Conservation (phyloP, 75 land plant genomes). For the Gnetum montanum region DNA sequence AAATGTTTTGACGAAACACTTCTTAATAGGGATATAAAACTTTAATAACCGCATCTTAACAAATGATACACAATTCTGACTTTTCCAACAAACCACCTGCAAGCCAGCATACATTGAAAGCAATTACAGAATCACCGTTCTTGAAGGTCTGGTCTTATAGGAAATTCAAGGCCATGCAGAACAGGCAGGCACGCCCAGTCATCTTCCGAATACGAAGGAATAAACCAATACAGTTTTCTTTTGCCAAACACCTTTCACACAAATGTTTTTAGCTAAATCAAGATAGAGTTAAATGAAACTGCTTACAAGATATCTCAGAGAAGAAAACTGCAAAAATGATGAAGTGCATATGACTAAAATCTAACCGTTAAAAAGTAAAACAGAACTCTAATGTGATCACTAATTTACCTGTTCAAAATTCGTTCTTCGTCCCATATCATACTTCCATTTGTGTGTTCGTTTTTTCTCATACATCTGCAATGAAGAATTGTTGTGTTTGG, state of each 20-base stretch:
- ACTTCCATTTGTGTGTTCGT: constrained; percentile 16
- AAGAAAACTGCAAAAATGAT: not conserved
- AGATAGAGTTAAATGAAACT: not conserved
- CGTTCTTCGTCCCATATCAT: constrained; percentile 21
- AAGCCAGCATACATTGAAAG: too few relatives aligned
- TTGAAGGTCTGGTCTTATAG: constrained; percentile 48
- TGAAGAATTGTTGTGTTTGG: too few relatives aligned
- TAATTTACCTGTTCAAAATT: constrained; percentile 33
- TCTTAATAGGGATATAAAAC: too few relatives aligned
- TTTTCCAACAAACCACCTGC: too few relatives aligned
- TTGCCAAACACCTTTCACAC: constrained; percentile 64
- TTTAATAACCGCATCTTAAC: too few relatives aligned
- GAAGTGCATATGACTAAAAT: not conserved
- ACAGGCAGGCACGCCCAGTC: constrained; percentile 52
- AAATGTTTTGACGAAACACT: too few relatives aligned
- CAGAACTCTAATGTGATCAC: too few relatives aligned
- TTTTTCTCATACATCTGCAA: constrained; percentile 30
- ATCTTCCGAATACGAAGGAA: constrained; percentile 50
- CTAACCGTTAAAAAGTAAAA: too few relatives aligned
- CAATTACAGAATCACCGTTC: not conserved
- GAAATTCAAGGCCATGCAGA: constrained; percentile 57
- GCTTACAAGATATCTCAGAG: not conserved
- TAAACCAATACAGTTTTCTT: constrained; percentile 38
- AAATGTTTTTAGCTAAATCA: not conserved
- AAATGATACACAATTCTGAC: too few relatives aligned